phyloP scores from a whole-genome alignment of 2,329 filamentous ascomycete genomes.

The Stemphylium vesicarium region DNA sequence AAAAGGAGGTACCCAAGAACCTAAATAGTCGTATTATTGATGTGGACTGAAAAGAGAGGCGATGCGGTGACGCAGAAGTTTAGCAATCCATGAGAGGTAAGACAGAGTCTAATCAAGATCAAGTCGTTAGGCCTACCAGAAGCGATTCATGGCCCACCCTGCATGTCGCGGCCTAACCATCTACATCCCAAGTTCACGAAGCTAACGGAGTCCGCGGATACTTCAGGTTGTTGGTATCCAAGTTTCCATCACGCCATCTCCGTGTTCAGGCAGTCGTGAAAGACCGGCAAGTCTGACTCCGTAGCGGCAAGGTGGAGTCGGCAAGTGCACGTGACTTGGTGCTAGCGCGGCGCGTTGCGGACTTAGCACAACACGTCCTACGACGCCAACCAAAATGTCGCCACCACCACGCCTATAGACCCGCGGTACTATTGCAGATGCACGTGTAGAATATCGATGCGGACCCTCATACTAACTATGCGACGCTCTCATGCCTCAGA shows the following conservation, averaged over 20 bases:
- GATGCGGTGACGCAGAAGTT: neutral
- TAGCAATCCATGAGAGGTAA: neutral
- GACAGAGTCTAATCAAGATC: constrained; percentile 1
- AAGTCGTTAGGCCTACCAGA: constrained; percentile 1
- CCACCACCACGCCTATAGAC: constrained; percentile 27
- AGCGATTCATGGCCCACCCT: constrained; percentile 5
- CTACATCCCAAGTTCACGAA: neutral
- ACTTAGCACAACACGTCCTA: constrained; percentile 29
- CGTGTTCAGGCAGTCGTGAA: neutral
- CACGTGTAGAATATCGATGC: constrained; percentile 35
- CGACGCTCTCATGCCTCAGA: constrained; percentile 53
- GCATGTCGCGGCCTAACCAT: neutral
- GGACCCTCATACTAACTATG: constrained; percentile 28
- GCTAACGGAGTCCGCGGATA: neutral
- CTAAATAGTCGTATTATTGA: neutral
- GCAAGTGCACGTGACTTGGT: constrained; percentile 36
- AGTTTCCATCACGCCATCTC: neutral
- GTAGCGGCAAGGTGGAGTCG: neutral
- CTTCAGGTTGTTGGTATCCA: neutral
- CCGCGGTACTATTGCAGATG: constrained; percentile 14
- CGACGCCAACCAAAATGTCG: constrained; percentile 19
- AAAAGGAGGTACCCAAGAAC: no score
- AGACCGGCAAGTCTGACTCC: neutral
- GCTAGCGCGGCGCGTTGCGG: constrained; percentile 30
- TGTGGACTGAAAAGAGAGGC: neutral